phyloP scores from a whole-genome alignment of 2,329 filamentous ascomycete species.

The Plectosphaerella cucumerina region DNA sequence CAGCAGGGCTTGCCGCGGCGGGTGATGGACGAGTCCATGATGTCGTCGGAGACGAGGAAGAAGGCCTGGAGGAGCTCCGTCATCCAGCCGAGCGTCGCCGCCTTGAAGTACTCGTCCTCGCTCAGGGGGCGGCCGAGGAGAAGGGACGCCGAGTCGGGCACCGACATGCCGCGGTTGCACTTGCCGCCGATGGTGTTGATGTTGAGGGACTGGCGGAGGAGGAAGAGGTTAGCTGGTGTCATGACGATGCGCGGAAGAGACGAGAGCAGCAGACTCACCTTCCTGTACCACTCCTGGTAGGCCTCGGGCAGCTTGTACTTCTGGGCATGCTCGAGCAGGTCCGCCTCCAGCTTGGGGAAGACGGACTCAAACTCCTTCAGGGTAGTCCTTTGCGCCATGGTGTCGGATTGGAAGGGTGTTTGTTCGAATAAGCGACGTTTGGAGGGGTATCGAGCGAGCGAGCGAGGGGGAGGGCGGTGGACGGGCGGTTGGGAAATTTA shows the following conservation, averaged over 20 bases:
- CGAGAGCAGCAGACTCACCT: slow-evolving; percentile 44
- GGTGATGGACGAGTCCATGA: slow-evolving; percentile 96
- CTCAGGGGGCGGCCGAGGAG: slow-evolving; percentile 68
- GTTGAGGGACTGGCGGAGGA: slow-evolving; percentile 68
- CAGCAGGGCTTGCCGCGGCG: slow-evolving; percentile 93
- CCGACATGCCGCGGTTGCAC: slow-evolving; percentile 98
- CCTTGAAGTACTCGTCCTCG: slow-evolving; percentile 81
- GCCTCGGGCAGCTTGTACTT: slow-evolving; percentile 79
- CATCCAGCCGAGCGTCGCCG: slow-evolving; percentile 91
- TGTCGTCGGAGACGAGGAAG: slow-evolving; percentile 97
- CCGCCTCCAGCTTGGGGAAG: slow-evolving; percentile 81
- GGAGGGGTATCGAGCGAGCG: neutral
- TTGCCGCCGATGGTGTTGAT: slow-evolving; percentile 91
- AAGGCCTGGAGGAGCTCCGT: slow-evolving; percentile 98
- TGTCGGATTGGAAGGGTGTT: slow-evolving; percentile 15
- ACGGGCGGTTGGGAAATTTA: slow-evolving; percentile 6
- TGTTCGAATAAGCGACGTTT: neutral
- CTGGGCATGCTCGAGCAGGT: slow-evolving; percentile 73
- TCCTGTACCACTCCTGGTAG: slow-evolving; percentile 82
- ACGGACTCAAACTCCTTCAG: slow-evolving; percentile 85
- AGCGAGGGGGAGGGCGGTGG: neutral
- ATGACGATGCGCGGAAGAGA: slow-evolving; percentile 7
- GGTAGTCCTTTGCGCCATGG: slow-evolving; percentile 67
- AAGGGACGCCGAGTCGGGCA: slow-evolving; percentile 83
- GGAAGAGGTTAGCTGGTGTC: neutral